Base-by-base conservation (phyloP, 352 stramenopile species). In the Globisporangium cederbergense region DNA sequence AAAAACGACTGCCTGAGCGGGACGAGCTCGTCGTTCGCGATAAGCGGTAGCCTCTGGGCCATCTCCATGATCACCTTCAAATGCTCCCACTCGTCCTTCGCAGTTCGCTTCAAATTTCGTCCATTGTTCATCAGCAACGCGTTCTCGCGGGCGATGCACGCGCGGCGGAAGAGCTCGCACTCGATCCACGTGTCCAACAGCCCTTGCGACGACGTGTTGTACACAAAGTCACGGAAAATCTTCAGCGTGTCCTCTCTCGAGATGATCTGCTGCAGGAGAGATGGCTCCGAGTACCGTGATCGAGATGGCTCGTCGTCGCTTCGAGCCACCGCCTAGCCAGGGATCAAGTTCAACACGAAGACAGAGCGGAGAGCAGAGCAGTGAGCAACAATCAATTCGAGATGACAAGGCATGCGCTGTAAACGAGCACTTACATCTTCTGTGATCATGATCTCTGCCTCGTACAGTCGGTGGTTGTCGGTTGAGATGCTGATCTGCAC, bases 121-220 rank as follows among this genome's bases (percentile, higher is more conserved):
- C 62, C 60, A 34, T 60, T 59, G 40, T 67, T 74, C 40, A 58
- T 77, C 56, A 80, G 65, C 59, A 79, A 67, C 11, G 71, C 70
- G 43, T 77, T 83, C 53, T 91, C 82, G 42, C 83, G 78, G 18
- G 79, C 79, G 18, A 91, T 70, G 36, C 81, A 90, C 30, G 82
- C 87, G 18, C 81, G 75, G 16, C 84, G 83, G 49, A 93, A 95
- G 7, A 89, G 67, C 52, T 95, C 86, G 58, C 83, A 93, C 60
- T 95, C 82, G 47, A 90, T 86, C 84, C 84, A 95, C n/a, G 84
- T 91, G 59, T 95, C 84, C 51, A 95, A 49, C 18, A 95, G 76
- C 43, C 65, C 74, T 51, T 91, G 82, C 25, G 81, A 78, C 10
- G 77, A 70, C 10, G 82, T 85, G 25, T 73, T 81, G 66, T 79